Evolutionary conservation across 2,329 filamentous ascomycete genomes (phyloP).

Genomic region (Apiospora aurea): DNA sequence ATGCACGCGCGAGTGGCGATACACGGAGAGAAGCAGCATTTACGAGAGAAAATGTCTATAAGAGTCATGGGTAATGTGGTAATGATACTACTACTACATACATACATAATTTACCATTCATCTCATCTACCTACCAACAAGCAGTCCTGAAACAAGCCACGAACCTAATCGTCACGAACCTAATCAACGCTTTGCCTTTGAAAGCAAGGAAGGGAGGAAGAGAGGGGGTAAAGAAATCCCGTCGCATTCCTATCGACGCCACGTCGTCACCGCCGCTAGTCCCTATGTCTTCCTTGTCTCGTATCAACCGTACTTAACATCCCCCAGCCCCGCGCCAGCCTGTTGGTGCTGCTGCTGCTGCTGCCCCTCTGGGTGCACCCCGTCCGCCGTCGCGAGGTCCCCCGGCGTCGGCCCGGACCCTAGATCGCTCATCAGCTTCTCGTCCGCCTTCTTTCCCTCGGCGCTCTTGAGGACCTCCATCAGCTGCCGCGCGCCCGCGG

Average conservation of each 20-base stretch:
- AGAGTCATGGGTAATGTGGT: neutral
- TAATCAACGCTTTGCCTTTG: neutral
- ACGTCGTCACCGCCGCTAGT: neutral
- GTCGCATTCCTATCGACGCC: neutral
- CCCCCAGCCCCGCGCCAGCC: neutral
- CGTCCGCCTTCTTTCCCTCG: conserved; percentile 42
- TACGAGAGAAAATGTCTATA: neutral
- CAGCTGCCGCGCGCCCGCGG: conserved; percentile 46
- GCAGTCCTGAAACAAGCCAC: neutral
- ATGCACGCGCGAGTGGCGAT: neutral
- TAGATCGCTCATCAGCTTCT: conserved; percentile 33
- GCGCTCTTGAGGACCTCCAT: conserved; percentile 49
- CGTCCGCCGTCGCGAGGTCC: conserved; percentile 32
- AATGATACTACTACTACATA: neutral
- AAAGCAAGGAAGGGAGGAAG: neutral
- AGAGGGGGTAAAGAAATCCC: neutral
- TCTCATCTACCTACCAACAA: neutral
- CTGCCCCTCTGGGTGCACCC: conserved; percentile 22
- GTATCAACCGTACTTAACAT: conserved; percentile 13
- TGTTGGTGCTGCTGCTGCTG: neutral
- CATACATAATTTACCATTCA: neutral
- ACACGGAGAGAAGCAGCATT: neutral
- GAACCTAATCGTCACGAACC: neutral
- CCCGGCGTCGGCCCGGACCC: conserved; percentile 37
- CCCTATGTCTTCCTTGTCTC: too few relatives aligned